Evolutionary conservation across 208 protist genomes (phyloP), one percentile per base, ranked within the genome.

Genomic region (Leishmania guyanensis): DNA sequence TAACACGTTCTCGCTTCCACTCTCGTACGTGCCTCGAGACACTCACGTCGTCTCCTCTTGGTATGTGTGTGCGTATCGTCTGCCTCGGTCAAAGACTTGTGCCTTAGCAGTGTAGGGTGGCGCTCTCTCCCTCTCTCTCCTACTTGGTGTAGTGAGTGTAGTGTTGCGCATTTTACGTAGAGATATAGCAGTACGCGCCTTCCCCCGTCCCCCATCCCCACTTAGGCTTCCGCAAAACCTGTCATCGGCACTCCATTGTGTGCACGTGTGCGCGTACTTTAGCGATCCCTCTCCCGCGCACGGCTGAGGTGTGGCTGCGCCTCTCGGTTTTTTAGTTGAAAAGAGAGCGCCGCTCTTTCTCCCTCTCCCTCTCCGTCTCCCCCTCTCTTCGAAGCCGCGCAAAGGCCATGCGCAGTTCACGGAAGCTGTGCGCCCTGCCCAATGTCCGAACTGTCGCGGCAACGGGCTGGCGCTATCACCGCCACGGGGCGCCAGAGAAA

Each of bases 401-500:
- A 26, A 71, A 12, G 36, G 68, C 17, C 58, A 83, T 86, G 77
- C 79, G 73, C 50, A 71, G 66, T 39, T 82, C 79, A 46, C 69
- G 53, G 39, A 22, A 60, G 72, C 51, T 84, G 1, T 79, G 69
- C 5, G 89, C 79, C 56, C 80, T 91, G 16, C 87, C 92, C 39
- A 86, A 79, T 14, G 73, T 96, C 69, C 93, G 95, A 75, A 92
- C 85, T 12, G 94, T 98, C n/a, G 94, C 94, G 1, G 87, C 90
- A 54, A 84, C 89, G n/a, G 95, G 95, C 16, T 97, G 94, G 92
- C 93, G 95, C 80, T 98, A 98, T 80, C 89, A 94, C 86, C 89
- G 86, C 50, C 90, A 96, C 75, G 95, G 95, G 33, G 80, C 66
- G 39, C 94, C 94, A 12, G 86, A 84, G 12, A 90, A 89, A 82